Evolutionary conservation across 257 asterid genomes (phyloP).

Genomic region (Solanum chiquidenum): DNA sequence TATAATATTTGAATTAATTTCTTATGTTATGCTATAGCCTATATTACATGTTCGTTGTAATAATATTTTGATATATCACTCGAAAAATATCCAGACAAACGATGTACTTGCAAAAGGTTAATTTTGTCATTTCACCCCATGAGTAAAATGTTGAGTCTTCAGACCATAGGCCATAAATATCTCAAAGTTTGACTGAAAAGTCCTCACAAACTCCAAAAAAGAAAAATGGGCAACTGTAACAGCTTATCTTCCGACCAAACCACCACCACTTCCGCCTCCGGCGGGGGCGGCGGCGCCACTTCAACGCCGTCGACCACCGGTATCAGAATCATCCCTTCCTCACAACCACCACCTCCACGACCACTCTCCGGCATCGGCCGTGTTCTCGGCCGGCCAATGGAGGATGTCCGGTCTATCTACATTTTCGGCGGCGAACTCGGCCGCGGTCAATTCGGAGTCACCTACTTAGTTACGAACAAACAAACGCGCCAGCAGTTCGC

Average conservation of each 20-base stretch:
- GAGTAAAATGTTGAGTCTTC: not conserved
- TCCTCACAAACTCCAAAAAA: constrained; percentile 5
- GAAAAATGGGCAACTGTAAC: constrained; percentile 47
- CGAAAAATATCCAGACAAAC: not conserved
- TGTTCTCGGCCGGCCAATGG: constrained; percentile 70
- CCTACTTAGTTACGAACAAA: constrained; percentile 58
- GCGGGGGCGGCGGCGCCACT: not conserved
- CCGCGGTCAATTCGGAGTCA: constrained; percentile 92
- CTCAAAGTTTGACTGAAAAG: constrained; percentile 23
- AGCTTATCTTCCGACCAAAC: not conserved
- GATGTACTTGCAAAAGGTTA: not conserved
- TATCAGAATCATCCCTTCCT: constrained; percentile 47
- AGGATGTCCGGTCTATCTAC: constrained; percentile 55
- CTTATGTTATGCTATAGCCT: not conserved
- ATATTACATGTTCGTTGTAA: not conserved
- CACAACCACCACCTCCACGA: constrained; percentile 50
- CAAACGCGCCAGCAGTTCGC: constrained; percentile 45
- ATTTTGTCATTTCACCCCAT: not conserved
- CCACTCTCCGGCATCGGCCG: constrained; percentile 61
- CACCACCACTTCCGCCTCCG: not conserved
- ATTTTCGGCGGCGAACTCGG: constrained; percentile 75
- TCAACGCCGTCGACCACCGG: constrained; percentile 17
- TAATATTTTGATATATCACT: not conserved
- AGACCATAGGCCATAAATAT: not conserved
- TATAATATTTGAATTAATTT: not conserved